Conservation (phyloP, 306 rosid species). For the peach (Prunus persica) region DNA sequence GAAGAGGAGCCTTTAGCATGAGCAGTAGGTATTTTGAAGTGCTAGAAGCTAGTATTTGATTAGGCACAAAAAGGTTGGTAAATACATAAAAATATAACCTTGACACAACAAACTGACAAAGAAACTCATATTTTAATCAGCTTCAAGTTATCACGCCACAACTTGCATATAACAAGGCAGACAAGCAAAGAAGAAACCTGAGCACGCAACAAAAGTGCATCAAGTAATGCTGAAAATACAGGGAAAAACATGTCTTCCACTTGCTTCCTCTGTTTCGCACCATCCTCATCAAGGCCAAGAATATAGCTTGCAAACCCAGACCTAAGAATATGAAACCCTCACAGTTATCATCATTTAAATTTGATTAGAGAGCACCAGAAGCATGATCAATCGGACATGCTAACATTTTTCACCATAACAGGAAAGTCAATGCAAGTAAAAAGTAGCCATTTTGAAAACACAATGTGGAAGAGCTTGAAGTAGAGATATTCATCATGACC, state of each 20-base stretch:
- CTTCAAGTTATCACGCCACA: background rate
- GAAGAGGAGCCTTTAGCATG: background rate
- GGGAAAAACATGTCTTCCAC: conserved; percentile 68
- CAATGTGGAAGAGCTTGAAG: background rate
- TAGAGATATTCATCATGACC: background rate
- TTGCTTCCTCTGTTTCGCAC: conserved; percentile 47
- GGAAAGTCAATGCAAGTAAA: background rate
- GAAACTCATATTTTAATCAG: background rate
- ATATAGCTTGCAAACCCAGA: conserved; percentile 79
- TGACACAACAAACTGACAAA: background rate
- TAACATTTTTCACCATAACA: conserved; percentile 2
- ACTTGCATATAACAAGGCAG: conserved; percentile 1
- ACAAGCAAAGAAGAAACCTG: conserved; percentile 57
- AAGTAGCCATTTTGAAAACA: background rate
- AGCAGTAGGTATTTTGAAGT: background rate
- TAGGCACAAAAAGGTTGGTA: background rate
- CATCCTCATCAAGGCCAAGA: conserved; percentile 73
- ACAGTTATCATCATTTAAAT: conserved; percentile 8
- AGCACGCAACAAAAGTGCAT: conserved; percentile 74
- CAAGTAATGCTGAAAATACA: conserved; percentile 77
- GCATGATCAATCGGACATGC: background rate
- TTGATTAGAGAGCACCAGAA: background rate
- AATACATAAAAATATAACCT: background rate
- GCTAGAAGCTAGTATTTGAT: background rate
- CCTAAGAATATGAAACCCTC: conserved; percentile 51